Percentiles rank a stretch among this genome's conserved stretches.
phyloP scores from a whole-genome alignment of 306 rosid genomes.

The Castanea sativa region DNA sequence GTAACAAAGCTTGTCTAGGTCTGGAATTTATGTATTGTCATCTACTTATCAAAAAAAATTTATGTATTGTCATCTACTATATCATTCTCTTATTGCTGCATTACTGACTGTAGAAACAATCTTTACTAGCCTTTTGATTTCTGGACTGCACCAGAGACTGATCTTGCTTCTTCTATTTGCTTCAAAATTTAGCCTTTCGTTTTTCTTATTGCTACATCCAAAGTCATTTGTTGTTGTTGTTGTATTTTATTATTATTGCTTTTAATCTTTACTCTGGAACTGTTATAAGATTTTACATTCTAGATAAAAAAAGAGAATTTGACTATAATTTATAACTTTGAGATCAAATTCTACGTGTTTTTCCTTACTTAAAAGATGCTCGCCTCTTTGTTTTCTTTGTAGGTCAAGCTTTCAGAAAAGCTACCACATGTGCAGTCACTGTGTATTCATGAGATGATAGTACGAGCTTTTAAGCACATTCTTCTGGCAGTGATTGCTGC shows the following conservation, averaged over 20 bases:
- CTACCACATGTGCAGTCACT: slow-evolving; percentile 95
- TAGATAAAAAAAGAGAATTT: neutral
- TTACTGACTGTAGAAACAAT: slow-evolving; percentile 11
- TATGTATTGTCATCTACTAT: neutral
- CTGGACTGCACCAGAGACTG: neutral
- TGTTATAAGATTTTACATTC: neutral
- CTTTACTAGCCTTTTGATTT: slow-evolving; percentile 2
- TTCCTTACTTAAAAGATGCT: slow-evolving; percentile 14
- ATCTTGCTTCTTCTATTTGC: slow-evolving; percentile 24
- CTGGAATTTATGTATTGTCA: neutral
- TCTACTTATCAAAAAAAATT: neutral
- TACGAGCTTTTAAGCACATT: slow-evolving; percentile 95
- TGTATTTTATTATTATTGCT: too few species aligned
- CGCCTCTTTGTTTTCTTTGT: slow-evolving; percentile 32
- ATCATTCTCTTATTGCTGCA: slow-evolving; percentile 1
- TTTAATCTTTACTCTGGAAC: neutral
- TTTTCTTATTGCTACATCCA: slow-evolving; percentile 3
- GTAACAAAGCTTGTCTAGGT: neutral
- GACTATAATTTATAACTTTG: slow-evolving; percentile 9
- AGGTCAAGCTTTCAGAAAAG: slow-evolving; percentile 97
- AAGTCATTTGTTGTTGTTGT: too few species aligned
- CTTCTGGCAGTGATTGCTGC: slow-evolving; percentile 88
- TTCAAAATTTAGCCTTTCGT: neutral
- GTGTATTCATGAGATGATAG: slow-evolving; percentile 96
- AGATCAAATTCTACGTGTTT: slow-evolving; percentile 14